Conservation (phyloP, 1,284 basidiomycete genomes). For the Flammula alnicola region DNA sequence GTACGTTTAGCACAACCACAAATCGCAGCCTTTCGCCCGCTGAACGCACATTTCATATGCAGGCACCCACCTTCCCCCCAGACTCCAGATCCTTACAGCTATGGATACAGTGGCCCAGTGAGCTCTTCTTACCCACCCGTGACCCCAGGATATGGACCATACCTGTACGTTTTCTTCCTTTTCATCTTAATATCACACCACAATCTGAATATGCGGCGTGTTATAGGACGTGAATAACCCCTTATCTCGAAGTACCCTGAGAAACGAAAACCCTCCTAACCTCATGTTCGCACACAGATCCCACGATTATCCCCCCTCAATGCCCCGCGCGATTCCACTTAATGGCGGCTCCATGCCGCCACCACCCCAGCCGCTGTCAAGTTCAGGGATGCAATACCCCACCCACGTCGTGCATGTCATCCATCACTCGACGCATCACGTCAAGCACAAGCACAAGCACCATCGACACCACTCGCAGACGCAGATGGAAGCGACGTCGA, state of each 20-base stretch:
- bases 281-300: too few relatives aligned
- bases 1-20: conserved; percentile 16
- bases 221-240: background rate
- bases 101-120: background rate
- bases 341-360: too few relatives aligned
- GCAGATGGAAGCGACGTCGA: background rate
- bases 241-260: background rate
- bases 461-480: conserved; percentile 17
- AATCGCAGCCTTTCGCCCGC: too few relatives aligned
- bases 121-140: background rate
- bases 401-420: conserved; percentile 14
- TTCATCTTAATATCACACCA: too few relatives aligned
- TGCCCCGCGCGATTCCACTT: conserved; percentile 19
- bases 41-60: background rate
- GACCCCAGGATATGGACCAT: conserved; percentile 2
- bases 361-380: too few relatives aligned
- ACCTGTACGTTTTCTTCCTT: background rate
- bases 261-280: too few relatives aligned
- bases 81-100: background rate
- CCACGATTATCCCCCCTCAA: conserved; percentile 11
- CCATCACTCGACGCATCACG: conserved; percentile 19
- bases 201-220: too few relatives aligned
- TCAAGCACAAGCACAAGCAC: conserved; percentile 21
- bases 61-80: background rate
- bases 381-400: conserved; percentile 4